Evolutionary conservation across 257 asterid species (phyloP).

Genomic region (Nicotiana knightiana): DNA sequence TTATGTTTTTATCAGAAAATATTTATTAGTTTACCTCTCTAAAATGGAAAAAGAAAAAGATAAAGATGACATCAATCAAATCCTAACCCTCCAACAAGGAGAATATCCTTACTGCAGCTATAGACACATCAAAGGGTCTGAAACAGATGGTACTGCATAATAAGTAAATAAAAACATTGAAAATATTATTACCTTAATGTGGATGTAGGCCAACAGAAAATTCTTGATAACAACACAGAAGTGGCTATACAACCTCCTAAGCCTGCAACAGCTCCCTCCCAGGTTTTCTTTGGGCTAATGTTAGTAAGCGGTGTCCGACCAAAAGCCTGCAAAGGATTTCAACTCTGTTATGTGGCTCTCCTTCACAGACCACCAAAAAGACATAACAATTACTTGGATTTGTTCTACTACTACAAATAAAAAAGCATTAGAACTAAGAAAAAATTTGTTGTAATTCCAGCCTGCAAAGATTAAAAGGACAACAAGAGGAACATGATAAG

Average conservation of each 20-base stretch:
- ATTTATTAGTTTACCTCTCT: not conserved
- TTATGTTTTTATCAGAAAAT: not conserved
- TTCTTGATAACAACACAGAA: constrained; percentile 61
- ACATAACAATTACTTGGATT: constrained; percentile 1
- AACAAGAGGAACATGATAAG: not conserved
- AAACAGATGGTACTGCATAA: not conserved
- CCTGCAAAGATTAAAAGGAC: not conserved
- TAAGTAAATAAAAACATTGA: not conserved
- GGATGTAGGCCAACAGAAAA: constrained; percentile 74
- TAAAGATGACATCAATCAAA: not conserved
- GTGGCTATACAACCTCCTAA: constrained; percentile 79
- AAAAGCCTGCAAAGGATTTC: constrained; percentile 58
- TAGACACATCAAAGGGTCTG: not conserved
- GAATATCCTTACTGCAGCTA: not conserved
- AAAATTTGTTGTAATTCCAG: not conserved
- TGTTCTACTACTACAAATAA: not conserved
- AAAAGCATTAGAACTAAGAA: not conserved
- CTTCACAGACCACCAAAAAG: constrained; percentile 8
- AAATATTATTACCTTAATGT: constrained; percentile 41
- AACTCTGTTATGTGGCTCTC: not conserved
- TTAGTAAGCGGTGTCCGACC: constrained; percentile 89
- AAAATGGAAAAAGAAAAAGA: not conserved
- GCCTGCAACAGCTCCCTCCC: constrained; percentile 95
- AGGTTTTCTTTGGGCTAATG: constrained; percentile 95
- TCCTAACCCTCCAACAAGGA: not conserved